phyloP scores from a whole-genome alignment of 306 rosid genomes.

The Trifolium pratense region DNA sequence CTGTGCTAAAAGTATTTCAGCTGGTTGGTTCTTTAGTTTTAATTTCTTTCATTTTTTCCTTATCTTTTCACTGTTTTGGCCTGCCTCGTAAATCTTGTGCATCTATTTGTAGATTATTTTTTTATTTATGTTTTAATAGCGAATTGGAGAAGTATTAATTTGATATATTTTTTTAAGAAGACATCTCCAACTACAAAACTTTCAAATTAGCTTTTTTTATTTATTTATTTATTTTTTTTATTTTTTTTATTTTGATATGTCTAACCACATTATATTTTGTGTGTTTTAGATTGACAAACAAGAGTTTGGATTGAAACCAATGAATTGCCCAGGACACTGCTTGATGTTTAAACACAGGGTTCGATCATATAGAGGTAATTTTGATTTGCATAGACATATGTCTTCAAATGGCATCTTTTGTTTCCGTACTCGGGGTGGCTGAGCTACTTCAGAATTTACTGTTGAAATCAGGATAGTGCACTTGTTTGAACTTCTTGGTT shows the following conservation, averaged over 20 bases:
- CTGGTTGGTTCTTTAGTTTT: constrained; percentile 18
- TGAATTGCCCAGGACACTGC: constrained; percentile 99
- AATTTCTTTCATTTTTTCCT: background rate
- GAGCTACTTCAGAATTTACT: constrained; percentile 29
- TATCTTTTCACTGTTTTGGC: background rate
- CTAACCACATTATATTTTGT: constrained; percentile 17
- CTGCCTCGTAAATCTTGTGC: constrained; percentile 1
- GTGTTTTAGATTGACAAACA: constrained; percentile 84
- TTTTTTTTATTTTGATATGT: constrained; percentile 16
- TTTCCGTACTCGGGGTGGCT: constrained; percentile 15
- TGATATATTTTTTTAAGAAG: background rate
- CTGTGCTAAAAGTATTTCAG: background rate
- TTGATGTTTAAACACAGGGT: constrained; percentile 93
- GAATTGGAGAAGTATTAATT: background rate
- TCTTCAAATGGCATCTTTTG: constrained; percentile 25
- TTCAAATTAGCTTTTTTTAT: constrained; percentile 2
- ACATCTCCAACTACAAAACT: constrained; percentile 1
- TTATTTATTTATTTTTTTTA: too few species aligned
- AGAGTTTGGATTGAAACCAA: constrained; percentile 96
- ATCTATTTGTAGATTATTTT: constrained; percentile 1
- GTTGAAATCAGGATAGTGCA: constrained; percentile 16
- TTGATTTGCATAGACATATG: constrained; percentile 13
- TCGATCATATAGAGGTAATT: constrained; percentile 86
- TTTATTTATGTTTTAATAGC: background rate
- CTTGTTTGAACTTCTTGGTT: constrained; percentile 17